Evolutionary conservation across 2,329 filamentous ascomycete species (phyloP), one percentile per base, ranked within the genome.

Genomic region (Cladophialophora immunda): DNA sequence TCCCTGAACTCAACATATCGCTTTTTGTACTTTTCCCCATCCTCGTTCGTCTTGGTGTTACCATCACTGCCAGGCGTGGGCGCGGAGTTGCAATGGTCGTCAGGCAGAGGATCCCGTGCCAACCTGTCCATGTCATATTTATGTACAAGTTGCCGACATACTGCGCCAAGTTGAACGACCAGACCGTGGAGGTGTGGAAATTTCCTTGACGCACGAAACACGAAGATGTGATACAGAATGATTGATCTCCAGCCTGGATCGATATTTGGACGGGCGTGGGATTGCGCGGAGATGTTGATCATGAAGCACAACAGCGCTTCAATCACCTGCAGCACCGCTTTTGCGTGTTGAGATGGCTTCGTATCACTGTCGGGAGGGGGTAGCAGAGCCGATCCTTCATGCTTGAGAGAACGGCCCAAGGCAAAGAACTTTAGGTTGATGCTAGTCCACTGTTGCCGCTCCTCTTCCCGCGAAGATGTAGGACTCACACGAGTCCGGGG

Each of bases 281-380:
- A 79, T 56, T 81, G 79, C 17, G 78, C 77, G 53, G 79, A 77
- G 66, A 82, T 82, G 11, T 81, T 80, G 34, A 84, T 76, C 60
- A 83, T 81, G 68, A 83, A 84, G 66, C 80, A 81, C 47, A 84
- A 74, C 50, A 83, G 75, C 11, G 80, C 78, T 69, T 84, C 82
- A 34, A 83, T 76, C 22, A 70, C 22, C 5, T 69, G 30, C 3
- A 70, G 45, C 9, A 73, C 59, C 9, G 67, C 66, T 53, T 69
- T 68, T 17, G 65, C 58, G 32, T 59, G 58, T 32, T 66, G 55
- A 7, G 8, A 56, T 6, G 17, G 76, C 79, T 55, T 78, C 77
- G 15, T 76, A 76, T 62, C 78, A 75, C 36, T 78, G 75, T 67
- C 66, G n/a, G 61, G 45, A 3, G 60, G 27, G 8, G 57, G 58